Base-by-base conservation (phyloP, 192 early-diverging fungal species). In the Coemansia sp. region DNA sequence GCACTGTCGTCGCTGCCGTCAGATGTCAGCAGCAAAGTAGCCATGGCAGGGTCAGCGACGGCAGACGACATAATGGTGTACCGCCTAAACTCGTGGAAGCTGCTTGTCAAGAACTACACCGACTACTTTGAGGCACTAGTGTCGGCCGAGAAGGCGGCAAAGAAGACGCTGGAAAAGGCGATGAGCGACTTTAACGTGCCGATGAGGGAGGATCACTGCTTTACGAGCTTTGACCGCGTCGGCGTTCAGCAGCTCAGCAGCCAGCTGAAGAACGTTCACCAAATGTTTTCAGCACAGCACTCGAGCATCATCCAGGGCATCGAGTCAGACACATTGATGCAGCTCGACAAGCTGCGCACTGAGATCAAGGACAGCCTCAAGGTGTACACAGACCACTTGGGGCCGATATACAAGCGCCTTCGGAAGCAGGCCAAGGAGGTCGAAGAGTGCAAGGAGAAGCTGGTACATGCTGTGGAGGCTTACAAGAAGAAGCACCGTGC, bases 291-390 rank as follows among this genome's bases (percentile, higher is more conserved):
- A 15, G 57, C 78, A 2, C 78, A 80, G 57, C 69, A 80, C 41
- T 61, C 63, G 20, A 53, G 64, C 13, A 31, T 67, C 8, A 57
- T 65, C 36, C 78, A 80, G 66, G 55, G 60, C 22, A 70, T 74
- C 2, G 78, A 80, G 43, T 43, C 52, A 20, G 69, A 80, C 49
- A 72, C 78, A 2, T 43, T 80, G 62, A 58, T 47, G 40, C 69
- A 69, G 50, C 72, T 80, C 9, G 72, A 71, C 11, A 12, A 57
- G 20, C 63, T 80, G 69, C 71, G 78, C 16, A 18, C 31, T 1
- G 78, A 80, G 22, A 69, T 80, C 69, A 80, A 80, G 67, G 73
- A 74, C 63, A 75, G 72, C 50, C 39, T 72, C 13, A 80, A 75
- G 39, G 69, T 65, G 66, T 80, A 80, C 38, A 66, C 58, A 5